Evolutionary conservation across 345 rosid genomes (phyloP), one percentile per base, ranked within the genome.

Genomic region (Populus davidiana): DNA sequence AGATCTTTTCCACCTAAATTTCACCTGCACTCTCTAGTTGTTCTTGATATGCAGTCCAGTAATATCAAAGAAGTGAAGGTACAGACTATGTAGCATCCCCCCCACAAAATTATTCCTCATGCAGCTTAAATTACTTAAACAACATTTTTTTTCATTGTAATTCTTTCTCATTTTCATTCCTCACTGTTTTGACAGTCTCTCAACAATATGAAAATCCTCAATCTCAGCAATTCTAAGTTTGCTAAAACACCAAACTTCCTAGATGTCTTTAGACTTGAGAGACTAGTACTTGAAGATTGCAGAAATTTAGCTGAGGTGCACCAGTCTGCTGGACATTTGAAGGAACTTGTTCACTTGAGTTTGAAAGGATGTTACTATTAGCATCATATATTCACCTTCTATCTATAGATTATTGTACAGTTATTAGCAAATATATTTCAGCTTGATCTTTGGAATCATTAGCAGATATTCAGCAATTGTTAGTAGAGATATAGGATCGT

Each of bases 31-130:
- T 47, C 35, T 50, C 23, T 75, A 3, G 66, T 68, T 49, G 66
- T 66, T 49, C 65, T 75, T 33, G 72, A 75, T 10, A 20, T 75
- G 78, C 64, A 16, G 8, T 47, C 5, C 17, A 66, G 78, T 56
- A 74, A 43, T 6, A 62, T 74, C 59, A 1, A 27, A 31, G 18
- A 43, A 27, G 14, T 74, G 2, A 43, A 69, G 29, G 72, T 69
- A 66, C 21, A 2, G 17, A 33, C 21, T 8, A 14, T 25, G 31
- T 29, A 29, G 31, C 31, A 0, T 29, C 2, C 27, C 21, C 21
- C 50, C 50, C 50, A 12, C 50, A 44, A 2, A 11, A 13, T 44
- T 44, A 44, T 44, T 13, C 17, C 50, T 44, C 2, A 11, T 44
- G 50, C 17, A 44, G 10, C 50, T 44, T 44, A 3, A 44, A 44